These are phyloP conservation scores for Isatis tinctoria DNA, from an alignment of 345 rosid species.

Conservation along the genomic window DNA sequence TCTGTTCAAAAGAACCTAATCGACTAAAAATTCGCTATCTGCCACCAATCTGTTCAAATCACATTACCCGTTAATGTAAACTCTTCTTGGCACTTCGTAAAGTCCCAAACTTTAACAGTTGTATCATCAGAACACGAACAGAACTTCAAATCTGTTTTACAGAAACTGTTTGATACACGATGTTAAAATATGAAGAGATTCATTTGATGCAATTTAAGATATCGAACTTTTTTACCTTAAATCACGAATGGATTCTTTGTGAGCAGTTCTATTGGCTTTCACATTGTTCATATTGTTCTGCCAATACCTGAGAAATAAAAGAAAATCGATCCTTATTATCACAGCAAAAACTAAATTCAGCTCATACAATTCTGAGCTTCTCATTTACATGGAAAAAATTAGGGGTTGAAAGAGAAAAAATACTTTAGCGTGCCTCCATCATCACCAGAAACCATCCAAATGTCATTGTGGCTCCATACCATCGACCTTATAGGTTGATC, in stretches of 20 bases:
- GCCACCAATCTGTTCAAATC: constrained; percentile 20
- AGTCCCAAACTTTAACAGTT: constrained; percentile 98
- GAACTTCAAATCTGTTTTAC: constrained; percentile 96
- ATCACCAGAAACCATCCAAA: constrained; percentile 98
- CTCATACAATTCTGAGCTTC: neutral
- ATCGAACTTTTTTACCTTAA: constrained; percentile 49
- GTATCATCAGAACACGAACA: constrained; percentile 98
- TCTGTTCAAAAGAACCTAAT: neutral
- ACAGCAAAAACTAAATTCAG: neutral
- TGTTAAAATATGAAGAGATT: constrained; percentile 11
- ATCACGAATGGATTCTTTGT: constrained; percentile 91
- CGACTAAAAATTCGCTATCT: neutral
- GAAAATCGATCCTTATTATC: neutral
- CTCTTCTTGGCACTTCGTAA: constrained; percentile 92
- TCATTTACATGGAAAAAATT: neutral
- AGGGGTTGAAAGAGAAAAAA: neutral
- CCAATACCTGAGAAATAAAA: constrained; percentile 71
- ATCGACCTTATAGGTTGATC: constrained; percentile 97
- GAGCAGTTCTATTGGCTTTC: constrained; percentile 91
- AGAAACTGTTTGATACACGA: constrained; percentile 62
- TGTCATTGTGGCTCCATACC: constrained; percentile 98
- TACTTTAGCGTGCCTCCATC: constrained; percentile 97
- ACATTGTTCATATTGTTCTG: constrained; percentile 98
- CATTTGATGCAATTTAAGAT: neutral
- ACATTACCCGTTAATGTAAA: constrained; percentile 90